Evolutionary conservation across 1,139 yeast species (phyloP).

Genomic region (Lizanozyma gosingica): DNA sequence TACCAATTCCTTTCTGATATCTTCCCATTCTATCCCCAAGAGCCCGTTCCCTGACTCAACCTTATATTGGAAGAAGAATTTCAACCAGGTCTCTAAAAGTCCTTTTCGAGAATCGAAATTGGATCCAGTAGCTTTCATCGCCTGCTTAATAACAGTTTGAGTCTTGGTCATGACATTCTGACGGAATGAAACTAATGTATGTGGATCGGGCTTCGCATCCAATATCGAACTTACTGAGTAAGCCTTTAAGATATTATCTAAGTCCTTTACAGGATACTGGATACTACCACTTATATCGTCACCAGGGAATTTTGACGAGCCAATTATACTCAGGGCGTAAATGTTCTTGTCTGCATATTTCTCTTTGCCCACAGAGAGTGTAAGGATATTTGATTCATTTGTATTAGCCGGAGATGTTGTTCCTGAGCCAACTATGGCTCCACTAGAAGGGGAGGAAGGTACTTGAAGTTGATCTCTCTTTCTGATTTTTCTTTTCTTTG

Average conservation of each 20-base stretch:
- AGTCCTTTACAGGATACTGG: not conserved
- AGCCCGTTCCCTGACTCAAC: constrained; percentile 30
- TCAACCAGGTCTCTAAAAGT: constrained; percentile 15
- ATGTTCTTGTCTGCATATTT: not conserved
- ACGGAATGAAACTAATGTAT: constrained; percentile 1
- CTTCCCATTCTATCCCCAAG: constrained; percentile 40
- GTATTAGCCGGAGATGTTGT: not conserved
- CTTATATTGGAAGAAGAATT: constrained; percentile 31
- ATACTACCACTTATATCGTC: not conserved
- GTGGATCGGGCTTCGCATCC: not conserved
- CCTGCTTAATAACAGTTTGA: constrained; percentile 1
- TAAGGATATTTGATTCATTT: not conserved
- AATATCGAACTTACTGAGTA: not conserved
- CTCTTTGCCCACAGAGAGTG: not conserved
- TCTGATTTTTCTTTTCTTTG: not conserved
- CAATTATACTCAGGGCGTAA: not conserved
- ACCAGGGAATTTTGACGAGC: not conserved
- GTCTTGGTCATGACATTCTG: not conserved
- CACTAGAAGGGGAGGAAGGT: not conserved
- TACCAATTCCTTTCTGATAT: constrained; percentile 29
- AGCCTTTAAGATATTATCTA: not conserved
- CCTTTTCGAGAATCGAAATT: constrained; percentile 4
- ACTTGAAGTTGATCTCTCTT: not conserved
- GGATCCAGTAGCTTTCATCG: constrained; percentile 1
- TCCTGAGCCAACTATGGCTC: not conserved